phyloP scores from a whole-genome alignment of 306 rosid species.

The Luffa acutangula region DNA sequence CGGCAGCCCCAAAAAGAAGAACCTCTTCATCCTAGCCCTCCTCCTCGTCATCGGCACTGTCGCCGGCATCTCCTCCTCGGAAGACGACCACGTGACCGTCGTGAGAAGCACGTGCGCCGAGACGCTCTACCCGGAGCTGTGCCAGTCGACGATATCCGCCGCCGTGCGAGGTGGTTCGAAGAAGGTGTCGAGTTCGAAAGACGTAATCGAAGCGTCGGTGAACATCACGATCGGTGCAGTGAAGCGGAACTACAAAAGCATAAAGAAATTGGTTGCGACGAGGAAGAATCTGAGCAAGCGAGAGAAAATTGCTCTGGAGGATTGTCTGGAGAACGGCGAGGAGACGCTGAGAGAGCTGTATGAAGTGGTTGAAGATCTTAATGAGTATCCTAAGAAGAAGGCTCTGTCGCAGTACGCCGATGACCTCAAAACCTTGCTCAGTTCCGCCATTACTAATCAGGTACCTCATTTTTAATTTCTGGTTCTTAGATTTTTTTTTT shows the following conservation, averaged over 20 bases:
- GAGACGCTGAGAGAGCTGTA: conserved; percentile 56
- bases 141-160: conserved; percentile 45
- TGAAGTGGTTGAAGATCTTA: conserved; percentile 28
- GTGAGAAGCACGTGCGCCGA: conserved; percentile 43
- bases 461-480: background rate
- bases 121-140: conserved; percentile 62
- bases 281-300: conserved; percentile 27
- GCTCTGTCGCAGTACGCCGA: conserved; percentile 43
- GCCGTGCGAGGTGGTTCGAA: conserved; percentile 17
- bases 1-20: conserved; percentile 18
- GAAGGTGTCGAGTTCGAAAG: conserved; percentile 26
- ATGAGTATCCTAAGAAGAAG: conserved; percentile 33
- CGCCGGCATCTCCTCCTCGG: conserved; percentile 1
- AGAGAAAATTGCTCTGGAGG: conserved; percentile 50
- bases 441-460: conserved; percentile 80
- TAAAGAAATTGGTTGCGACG: conserved; percentile 21
- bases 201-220: conserved; percentile 35
- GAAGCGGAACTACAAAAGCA: conserved; percentile 25
- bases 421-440: conserved; percentile 57
- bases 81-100: conserved; percentile 10
- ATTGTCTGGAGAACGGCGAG: conserved; percentile 54
- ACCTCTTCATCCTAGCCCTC: conserved; percentile 28
- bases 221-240: conserved; percentile 39
- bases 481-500: too few species aligned
- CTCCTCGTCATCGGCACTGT: conserved; percentile 15